Evolutionary conservation across 208 protist genomes (phyloP).

Genomic region (Balamuthia mandrillaris): DNA sequence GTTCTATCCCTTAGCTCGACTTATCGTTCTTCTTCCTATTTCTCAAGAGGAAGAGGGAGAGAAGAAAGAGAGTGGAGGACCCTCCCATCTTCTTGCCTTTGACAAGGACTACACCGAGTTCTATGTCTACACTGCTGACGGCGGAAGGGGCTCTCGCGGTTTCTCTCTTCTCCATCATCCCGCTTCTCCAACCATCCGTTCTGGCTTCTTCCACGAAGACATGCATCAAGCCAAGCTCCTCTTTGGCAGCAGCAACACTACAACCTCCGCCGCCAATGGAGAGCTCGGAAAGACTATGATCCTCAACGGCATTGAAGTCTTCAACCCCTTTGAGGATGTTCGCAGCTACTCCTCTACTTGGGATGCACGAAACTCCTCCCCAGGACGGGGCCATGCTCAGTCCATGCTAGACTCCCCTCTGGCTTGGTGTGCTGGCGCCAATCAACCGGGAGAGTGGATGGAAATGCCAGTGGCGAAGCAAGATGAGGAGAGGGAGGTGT

Average conservation of each 20-base stretch:
- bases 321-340: background rate
- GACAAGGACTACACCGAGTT: background rate
- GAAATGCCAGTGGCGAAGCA: background rate
- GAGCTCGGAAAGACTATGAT: background rate
- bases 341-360: background rate
- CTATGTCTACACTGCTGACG: background rate
- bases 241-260: no score
- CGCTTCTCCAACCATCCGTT: background rate
- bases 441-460: background rate
- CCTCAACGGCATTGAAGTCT: background rate
- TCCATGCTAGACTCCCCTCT: background rate
- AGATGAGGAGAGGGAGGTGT: background rate
- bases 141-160: background rate
- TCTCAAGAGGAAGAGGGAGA: no score
- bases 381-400: background rate
- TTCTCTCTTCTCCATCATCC: background rate
- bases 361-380: background rate
- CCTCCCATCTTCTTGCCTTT: background rate
- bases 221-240: background rate
- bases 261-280: no score
- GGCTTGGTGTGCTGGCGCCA: background rate
- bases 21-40: no score
- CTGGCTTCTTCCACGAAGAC: background rate
- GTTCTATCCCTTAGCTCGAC: no score
- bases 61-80: no score